These are phyloP conservation scores for Thelonectria olida DNA, from an alignment of 2,329 filamentous ascomycete species.

Conservation along the genomic window DNA sequence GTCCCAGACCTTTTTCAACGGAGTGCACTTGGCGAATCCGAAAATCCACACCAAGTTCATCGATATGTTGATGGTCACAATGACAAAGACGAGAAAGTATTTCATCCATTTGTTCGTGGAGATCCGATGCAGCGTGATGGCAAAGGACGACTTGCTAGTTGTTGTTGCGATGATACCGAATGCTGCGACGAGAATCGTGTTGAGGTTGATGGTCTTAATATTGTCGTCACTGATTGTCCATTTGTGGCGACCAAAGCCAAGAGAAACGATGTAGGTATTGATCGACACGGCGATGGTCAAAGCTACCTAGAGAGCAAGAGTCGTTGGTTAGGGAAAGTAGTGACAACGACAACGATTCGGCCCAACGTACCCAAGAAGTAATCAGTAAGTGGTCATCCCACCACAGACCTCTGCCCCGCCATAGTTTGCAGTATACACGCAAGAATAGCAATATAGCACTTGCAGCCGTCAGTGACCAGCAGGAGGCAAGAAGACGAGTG, in stretches of 20 bases:
- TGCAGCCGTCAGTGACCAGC: conserved; percentile 40
- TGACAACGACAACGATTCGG: neutral
- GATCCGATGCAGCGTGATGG: conserved; percentile 47
- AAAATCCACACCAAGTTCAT: conserved; percentile 49
- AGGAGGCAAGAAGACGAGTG: conserved; percentile 41
- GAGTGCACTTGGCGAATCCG: conserved; percentile 45
- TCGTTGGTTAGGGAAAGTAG: neutral
- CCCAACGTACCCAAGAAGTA: conserved; percentile 45
- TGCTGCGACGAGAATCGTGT: conserved; percentile 39
- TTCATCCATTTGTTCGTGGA: conserved; percentile 39
- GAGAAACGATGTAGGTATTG: conserved; percentile 43
- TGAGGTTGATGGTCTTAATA: conserved; percentile 37
- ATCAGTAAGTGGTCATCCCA: conserved; percentile 50
- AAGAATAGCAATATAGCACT: conserved; percentile 41
- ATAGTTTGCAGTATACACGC: conserved; percentile 49
- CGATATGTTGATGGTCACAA: conserved; percentile 45
- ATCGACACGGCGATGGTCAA: conserved; percentile 42
- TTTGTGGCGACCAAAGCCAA: conserved; percentile 41
- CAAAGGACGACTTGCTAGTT: conserved; percentile 50
- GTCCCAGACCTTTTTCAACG: conserved; percentile 40
- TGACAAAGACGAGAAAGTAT: conserved; percentile 43
- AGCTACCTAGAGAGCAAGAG: conserved; percentile 30
- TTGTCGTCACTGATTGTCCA: conserved; percentile 35
- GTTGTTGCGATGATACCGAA: conserved; percentile 48
- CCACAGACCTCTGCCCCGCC: conserved; percentile 47